Evolutionary conservation across 176 grass and related monocot genomes (phyloP).

Genomic region (Phoenix roebelenii): DNA sequence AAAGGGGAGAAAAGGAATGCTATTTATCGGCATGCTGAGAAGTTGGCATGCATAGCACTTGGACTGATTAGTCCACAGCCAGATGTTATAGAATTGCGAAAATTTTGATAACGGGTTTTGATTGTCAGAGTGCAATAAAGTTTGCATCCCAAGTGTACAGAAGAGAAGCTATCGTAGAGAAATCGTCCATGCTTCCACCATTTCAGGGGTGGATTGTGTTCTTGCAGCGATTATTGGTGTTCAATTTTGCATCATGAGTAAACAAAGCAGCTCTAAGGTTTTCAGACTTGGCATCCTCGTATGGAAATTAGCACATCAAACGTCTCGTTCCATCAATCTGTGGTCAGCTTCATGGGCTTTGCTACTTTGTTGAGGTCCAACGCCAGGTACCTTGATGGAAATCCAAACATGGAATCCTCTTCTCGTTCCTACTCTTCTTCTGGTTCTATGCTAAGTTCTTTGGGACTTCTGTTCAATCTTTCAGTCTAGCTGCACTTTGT

Average conservation of each 20-base stretch:
- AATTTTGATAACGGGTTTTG: slow-evolving; percentile 61
- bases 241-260: not conserved
- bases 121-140: slow-evolving; percentile 77
- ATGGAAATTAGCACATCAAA: too few relatives aligned
- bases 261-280: too few relatives aligned
- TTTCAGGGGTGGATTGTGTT: slow-evolving; percentile 59
- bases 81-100: slow-evolving; percentile 42
- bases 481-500: too few relatives aligned
- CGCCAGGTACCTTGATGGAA: too few relatives aligned
- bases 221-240: slow-evolving; percentile 75
- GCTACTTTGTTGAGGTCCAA: too few relatives aligned
- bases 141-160: slow-evolving; percentile 37
- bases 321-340: too few relatives aligned
- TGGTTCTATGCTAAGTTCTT: too few relatives aligned
- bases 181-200: slow-evolving; percentile 62
- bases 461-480: too few relatives aligned
- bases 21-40: slow-evolving; percentile 62
- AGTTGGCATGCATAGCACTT: slow-evolving; percentile 45
- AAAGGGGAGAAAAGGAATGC: slow-evolving; percentile 39
- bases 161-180: slow-evolving; percentile 52
- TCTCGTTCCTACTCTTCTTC: too few relatives aligned
- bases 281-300: too few relatives aligned
- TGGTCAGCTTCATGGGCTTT: too few relatives aligned
- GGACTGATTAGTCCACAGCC: slow-evolving; percentile 47
- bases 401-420: too few relatives aligned